Conservation (phyloP, 495 filamentous ascomycete species). For the Aspergillus ostianus region DNA sequence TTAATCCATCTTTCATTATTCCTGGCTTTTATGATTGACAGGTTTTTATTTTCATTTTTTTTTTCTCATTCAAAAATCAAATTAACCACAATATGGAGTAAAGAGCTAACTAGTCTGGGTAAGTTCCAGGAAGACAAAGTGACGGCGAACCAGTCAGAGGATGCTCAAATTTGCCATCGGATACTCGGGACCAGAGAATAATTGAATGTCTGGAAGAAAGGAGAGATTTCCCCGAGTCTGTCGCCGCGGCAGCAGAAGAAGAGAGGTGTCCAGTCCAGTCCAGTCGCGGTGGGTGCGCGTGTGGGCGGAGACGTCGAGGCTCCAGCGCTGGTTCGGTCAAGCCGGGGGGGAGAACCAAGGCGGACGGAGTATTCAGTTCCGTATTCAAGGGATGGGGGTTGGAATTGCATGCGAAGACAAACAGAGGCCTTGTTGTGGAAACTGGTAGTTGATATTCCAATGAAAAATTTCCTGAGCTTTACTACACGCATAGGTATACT, state of each 20-base stretch:
- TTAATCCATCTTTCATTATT: not conserved
- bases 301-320: constrained; percentile 9
- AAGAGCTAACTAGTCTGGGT: not conserved
- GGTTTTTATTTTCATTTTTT: not conserved
- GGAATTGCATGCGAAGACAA: not conserved
- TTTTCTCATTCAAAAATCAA: not conserved
- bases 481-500: too few relatives aligned
- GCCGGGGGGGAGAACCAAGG: constrained; percentile 6
- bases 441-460: too few relatives aligned
- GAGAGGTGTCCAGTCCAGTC: not conserved
- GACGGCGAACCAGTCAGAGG: not conserved
- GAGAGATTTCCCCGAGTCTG: constrained; percentile 15
- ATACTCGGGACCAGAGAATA: constrained; percentile 18
- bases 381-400: constrained; percentile 3
- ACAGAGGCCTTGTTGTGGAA: too few relatives aligned
- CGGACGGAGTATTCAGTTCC: constrained; percentile 3
- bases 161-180: constrained; percentile 22
- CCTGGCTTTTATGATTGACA: not conserved
- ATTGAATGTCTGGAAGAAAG: constrained; percentile 7
- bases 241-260: not conserved
- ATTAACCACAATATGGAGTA: not conserved
- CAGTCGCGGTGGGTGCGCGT: not conserved
- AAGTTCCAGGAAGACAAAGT: not conserved
- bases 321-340: constrained; percentile 19
- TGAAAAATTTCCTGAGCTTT: too few relatives aligned